Evolutionary conservation across 23 red algal species (phyloP), one percentile per base, ranked within the genome.

Genomic region (Gracilaria gracilis): DNA sequence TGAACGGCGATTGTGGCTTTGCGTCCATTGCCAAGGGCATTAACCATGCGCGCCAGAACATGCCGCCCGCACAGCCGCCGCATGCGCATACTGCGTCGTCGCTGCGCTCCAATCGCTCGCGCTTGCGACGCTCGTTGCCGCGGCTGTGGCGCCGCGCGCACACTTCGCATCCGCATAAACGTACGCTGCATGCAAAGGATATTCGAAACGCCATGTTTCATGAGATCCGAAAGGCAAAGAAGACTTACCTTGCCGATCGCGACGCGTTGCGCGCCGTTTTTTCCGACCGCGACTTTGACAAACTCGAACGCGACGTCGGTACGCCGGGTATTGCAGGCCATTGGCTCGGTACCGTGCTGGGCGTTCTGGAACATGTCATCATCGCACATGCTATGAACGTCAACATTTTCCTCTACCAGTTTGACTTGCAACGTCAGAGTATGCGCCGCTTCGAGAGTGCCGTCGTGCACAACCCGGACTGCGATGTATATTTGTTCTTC

Each of bases 1-100:
- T 91, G 87, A 91, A 91, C 74, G 87, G 87, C 57, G 87, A 91
- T 53, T 91, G 87, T 49, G 87, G 87, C 24, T 91, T 91, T 66
- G 87, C 72, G 2, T 67, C 87, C 25, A 81, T 91, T 40, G 87
- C 87, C 19, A 80, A 81, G 44, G 87, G 87, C 51, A 81, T 91
- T 28, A 91, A 81, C 27, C 57, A 39, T 9, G 73, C 76, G 19
- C 62, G 87, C 21, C 51, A 82, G 19, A 25, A 35, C 27, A 65
- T 80, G 27, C 23, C 53, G 2, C 57, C 79, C 0, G 2, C 36
- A 25, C 40, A n/a, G 9, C 69, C 35, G 15, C 69, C 13, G 7
- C 69, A 24, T 14, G 28, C 69, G 19, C 69, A 40, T 14, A 75
- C 35, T 23, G 36, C 16, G 4, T 75, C 69, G 42, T 75, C 69